A percentile compares a stretch with the other conserved stretches of the same genome.
Evolutionary conservation across 176 grass and related monocot species (phyloP).

Genomic region (Oryza punctata): DNA sequence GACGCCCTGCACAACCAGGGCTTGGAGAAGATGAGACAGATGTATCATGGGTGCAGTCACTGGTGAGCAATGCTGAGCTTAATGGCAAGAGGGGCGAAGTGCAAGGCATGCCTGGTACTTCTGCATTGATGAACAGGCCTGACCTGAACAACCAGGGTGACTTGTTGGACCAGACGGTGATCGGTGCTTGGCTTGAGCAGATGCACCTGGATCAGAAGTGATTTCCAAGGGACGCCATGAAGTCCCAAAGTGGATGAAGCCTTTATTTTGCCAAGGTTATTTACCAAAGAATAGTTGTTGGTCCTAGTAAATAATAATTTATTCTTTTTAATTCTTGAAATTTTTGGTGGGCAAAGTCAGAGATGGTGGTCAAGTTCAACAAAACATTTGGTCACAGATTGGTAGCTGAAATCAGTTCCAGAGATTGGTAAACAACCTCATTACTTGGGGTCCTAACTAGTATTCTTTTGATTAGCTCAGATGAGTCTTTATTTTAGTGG

Average conservation of each 20-base stretch:
- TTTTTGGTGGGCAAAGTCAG: slow-evolving; percentile 56
- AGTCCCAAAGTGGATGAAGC: slow-evolving; percentile 22
- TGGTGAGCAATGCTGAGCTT: slow-evolving; percentile 48
- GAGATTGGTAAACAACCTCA: slow-evolving; percentile 43
- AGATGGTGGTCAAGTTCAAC: slow-evolving; percentile 50
- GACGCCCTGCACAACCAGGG: slow-evolving; percentile 19
- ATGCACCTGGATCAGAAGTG: slow-evolving; percentile 72
- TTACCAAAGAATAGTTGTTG: slow-evolving; percentile 51
- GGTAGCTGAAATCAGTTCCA: slow-evolving; percentile 50
- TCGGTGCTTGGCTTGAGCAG: slow-evolving; percentile 82
- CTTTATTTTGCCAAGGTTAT: slow-evolving; percentile 44
- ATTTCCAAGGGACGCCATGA: slow-evolving; percentile 11
- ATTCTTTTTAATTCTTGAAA: slow-evolving; percentile 69
- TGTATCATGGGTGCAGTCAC: slow-evolving; percentile 78
- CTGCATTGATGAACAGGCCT: slow-evolving; percentile 20
- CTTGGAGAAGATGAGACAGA: slow-evolving; percentile 59
- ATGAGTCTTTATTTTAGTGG: slow-evolving; percentile 21
- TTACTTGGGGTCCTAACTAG: slow-evolving; percentile 56
- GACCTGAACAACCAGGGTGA: slow-evolving; percentile 45
- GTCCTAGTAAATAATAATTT: slow-evolving; percentile 79
- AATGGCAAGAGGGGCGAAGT: slow-evolving; percentile 41
- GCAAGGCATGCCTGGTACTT: slow-evolving; percentile 15
- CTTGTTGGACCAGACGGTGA: slow-evolving; percentile 50
- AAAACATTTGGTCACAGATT: slow-evolving; percentile 41
- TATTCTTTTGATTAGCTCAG: slow-evolving; percentile 66